Conservation (phyloP, 108 stramenopile species). For the Skeletonema potamos region DNA sequence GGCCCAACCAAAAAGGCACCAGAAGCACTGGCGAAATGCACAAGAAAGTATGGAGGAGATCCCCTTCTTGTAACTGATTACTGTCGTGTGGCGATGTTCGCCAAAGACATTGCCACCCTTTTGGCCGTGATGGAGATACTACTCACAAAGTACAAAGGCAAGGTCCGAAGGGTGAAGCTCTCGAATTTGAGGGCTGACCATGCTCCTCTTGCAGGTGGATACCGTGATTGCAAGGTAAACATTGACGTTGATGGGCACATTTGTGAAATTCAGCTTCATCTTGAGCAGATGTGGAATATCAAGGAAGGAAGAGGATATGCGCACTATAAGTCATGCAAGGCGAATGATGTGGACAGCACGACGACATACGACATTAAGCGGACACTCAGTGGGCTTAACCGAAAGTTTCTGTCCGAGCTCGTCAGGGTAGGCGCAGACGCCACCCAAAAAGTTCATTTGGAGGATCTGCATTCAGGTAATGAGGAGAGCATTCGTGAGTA, state of each 20-base stretch:
- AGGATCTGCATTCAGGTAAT: slow-evolving; percentile 8
- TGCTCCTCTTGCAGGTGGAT: slow-evolving; percentile 27
- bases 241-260: slow-evolving; percentile 37
- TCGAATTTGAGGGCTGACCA: slow-evolving; percentile 30
- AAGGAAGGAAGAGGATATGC: slow-evolving; percentile 30
- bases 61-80: slow-evolving; percentile 45
- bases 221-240: slow-evolving; percentile 45
- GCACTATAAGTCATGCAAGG: slow-evolving; percentile 31
- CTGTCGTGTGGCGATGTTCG: slow-evolving; percentile 33
- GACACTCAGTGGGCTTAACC: slow-evolving; percentile 24
- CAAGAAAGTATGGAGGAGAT: slow-evolving; percentile 40
- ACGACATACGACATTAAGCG: slow-evolving; percentile 22
- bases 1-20: slow-evolving; percentile 36
- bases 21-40: slow-evolving; percentile 29
- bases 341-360: slow-evolving; percentile 16
- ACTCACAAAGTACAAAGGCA: slow-evolving; percentile 20
- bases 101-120: slow-evolving; percentile 35
- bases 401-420: slow-evolving; percentile 23
- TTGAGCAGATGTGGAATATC: slow-evolving; percentile 33
- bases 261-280: slow-evolving; percentile 45
- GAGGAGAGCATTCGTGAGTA: slow-evolving; percentile 38
- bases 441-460: background rate
- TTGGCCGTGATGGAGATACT: slow-evolving; percentile 43
- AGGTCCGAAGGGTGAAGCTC: slow-evolving; percentile 32
- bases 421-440: slow-evolving; percentile 24